These are phyloP conservation scores for Fusarium caatingaense DNA, from an alignment of 2,329 filamentous ascomycete species.

Conservation along the genomic window DNA sequence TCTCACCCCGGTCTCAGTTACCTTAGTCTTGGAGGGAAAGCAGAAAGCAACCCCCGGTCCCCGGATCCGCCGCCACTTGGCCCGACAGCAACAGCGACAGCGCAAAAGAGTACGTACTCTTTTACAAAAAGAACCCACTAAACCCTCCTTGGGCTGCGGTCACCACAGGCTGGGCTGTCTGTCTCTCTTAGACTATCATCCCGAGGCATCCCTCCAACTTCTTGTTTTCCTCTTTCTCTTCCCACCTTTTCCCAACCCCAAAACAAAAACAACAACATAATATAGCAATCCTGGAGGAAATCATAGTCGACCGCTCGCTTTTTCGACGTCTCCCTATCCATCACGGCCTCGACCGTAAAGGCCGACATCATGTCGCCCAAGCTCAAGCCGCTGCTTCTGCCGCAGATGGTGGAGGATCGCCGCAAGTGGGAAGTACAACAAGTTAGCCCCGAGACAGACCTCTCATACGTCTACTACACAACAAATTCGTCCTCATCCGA, in stretches of 20 bases:
- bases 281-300: constrained; percentile 1
- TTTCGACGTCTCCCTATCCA: constrained; percentile 22
- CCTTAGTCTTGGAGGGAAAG: constrained; percentile 1
- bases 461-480: constrained; percentile 57
- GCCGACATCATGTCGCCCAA: constrained; percentile 58
- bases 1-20: constrained; percentile 29
- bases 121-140: constrained; percentile 11
- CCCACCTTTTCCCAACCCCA: constrained; percentile 26
- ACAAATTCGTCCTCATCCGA: constrained; percentile 72
- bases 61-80: constrained; percentile 43
- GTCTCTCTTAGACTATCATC: constrained; percentile 24
- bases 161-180: constrained; percentile 27
- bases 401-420: constrained; percentile 64
- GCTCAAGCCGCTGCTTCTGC: constrained; percentile 65
- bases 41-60: constrained; percentile 18
- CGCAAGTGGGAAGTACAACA: constrained; percentile 54
- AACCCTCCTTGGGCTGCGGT: constrained; percentile 28
- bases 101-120: constrained; percentile 11
- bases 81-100: constrained; percentile 16
- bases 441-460: constrained; percentile 50
- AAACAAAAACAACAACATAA: constrained; percentile 11
- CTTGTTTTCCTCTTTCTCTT: constrained; percentile 1
- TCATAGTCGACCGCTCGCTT: constrained; percentile 30
- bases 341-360: constrained; percentile 41
- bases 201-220: constrained; percentile 40